These are phyloP conservation scores for Teratosphaeria nubilosa DNA, from an alignment of 2,329 filamentous ascomycete species.

Conservation along the genomic window DNA sequence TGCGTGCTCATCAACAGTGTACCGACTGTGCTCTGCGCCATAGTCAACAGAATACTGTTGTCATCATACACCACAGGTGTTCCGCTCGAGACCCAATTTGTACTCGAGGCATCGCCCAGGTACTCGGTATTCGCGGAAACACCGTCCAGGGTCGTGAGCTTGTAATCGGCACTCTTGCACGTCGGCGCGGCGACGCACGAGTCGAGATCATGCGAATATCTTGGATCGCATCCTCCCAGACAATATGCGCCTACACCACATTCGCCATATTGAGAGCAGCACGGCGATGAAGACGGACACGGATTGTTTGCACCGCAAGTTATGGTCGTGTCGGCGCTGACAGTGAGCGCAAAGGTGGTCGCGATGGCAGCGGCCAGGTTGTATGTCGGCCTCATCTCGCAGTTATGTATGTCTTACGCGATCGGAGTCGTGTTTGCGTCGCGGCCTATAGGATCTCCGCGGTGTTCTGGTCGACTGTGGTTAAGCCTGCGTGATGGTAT, in stretches of 20 bases:
- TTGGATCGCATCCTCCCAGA: slow-evolving; percentile 86
- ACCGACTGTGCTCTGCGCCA: slow-evolving; percentile 75
- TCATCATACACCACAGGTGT: slow-evolving; percentile 57
- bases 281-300: slow-evolving; percentile 24
- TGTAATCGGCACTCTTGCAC: slow-evolving; percentile 65
- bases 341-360: slow-evolving; percentile 21
- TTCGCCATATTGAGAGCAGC: slow-evolving; percentile 60
- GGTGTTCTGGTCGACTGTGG: neutral
- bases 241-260: slow-evolving; percentile 94
- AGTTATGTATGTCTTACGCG: neutral
- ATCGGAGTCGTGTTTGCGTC: neutral
- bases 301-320: slow-evolving; percentile 22
- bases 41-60: slow-evolving; percentile 66
- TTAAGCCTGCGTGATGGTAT: neutral
- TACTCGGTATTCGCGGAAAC: slow-evolving; percentile 68
- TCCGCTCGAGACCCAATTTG: slow-evolving; percentile 85
- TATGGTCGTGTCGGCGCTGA: slow-evolving; percentile 13
- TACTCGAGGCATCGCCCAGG: slow-evolving; percentile 67
- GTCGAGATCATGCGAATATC: slow-evolving; percentile 70
- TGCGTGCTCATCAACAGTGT: slow-evolving; percentile 75
- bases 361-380: slow-evolving; percentile 22
- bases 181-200: slow-evolving; percentile 77
- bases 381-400: slow-evolving; percentile 11
- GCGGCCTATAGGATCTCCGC: neutral
- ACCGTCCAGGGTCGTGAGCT: slow-evolving; percentile 61